These are phyloP conservation scores for Fusarium sp. DNA, from an alignment of 2,329 filamentous ascomycete genomes.

Conservation along the genomic window DNA sequence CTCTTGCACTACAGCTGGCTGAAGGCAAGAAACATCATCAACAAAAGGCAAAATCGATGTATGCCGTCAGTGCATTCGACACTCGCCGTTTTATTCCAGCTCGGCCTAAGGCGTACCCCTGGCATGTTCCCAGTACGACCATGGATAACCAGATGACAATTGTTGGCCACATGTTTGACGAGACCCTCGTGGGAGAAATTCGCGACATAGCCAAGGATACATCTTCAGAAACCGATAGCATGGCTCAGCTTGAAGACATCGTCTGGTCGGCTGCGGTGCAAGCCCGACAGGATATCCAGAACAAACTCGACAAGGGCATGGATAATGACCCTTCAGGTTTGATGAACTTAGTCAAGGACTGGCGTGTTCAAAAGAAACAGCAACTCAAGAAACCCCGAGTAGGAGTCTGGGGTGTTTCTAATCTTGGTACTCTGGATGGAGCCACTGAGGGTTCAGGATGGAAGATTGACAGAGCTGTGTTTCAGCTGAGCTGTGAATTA, in stretches of 20 bases:
- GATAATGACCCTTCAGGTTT: conserved; percentile 45
- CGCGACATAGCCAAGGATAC: conserved; percentile 34
- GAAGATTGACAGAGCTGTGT: conserved; percentile 40
- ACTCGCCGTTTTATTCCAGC: conserved; percentile 36
- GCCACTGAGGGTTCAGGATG: conserved; percentile 25
- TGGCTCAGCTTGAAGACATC: conserved; percentile 30
- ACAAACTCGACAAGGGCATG: conserved; percentile 35
- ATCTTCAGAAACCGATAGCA: conserved; percentile 22
- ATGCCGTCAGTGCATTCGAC: conserved; percentile 38
- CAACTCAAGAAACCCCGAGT: conserved; percentile 43
- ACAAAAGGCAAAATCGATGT: conserved; percentile 31
- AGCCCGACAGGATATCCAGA: conserved; percentile 32
- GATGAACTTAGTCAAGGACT: conserved; percentile 47
- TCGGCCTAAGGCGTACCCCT: conserved; percentile 23
- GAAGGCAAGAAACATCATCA: conserved; percentile 19
- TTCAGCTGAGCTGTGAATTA: conserved; percentile 44
- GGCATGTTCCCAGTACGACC: conserved; percentile 35
- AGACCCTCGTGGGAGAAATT: conserved; percentile 22
- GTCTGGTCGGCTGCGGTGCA: conserved; percentile 29
- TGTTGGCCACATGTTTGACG: conserved; percentile 26
- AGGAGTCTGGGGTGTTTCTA: conserved; percentile 45
- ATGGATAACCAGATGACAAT: conserved; percentile 40
- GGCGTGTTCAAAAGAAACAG: conserved; percentile 33
- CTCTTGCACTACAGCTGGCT: conserved; percentile 38
- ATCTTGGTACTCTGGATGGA: conserved; percentile 48